Conservation (phyloP, 768 basidiomycete species). For the Trametes elegans region DNA sequence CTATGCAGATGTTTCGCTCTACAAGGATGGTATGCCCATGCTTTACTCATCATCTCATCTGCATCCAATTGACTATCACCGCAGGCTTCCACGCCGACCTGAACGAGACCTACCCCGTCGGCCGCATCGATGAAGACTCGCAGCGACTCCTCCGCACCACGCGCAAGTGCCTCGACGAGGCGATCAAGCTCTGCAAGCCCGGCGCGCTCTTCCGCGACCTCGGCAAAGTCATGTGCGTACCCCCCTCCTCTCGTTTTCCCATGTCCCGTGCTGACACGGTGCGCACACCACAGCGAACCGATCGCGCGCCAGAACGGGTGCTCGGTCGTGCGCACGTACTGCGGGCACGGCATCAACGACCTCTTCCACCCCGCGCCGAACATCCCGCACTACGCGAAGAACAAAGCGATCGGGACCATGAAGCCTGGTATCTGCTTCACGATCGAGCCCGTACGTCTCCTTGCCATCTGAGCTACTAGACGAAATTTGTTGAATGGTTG, state of each 20-base stretch:
- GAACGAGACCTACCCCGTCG: constrained; percentile 92
- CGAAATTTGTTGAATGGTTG: constrained; percentile 5
- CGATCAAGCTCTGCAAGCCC: constrained; percentile 92
- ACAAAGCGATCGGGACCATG: constrained; percentile 91
- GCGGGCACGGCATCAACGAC: constrained; percentile 87
- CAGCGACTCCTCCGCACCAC: constrained; percentile 79
- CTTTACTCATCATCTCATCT: background rate
- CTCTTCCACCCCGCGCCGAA: constrained; percentile 86
- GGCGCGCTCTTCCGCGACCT: constrained; percentile 87
- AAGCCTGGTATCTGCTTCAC: constrained; percentile 85
- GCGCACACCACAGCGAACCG: constrained; percentile 58
- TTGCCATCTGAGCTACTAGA: background rate
- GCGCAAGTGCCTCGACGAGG: constrained; percentile 79
- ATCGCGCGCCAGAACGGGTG: constrained; percentile 81
- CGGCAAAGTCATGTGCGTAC: constrained; percentile 77
- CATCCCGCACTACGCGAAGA: constrained; percentile 93
- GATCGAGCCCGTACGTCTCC: constrained; percentile 66
- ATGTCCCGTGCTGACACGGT: background rate
- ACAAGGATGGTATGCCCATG: constrained; percentile 60
- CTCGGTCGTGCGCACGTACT: constrained; percentile 89
- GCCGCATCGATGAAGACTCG: constrained; percentile 80
- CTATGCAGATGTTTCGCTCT: constrained; percentile 69
- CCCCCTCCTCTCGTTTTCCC: background rate
- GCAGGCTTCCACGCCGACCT: constrained; percentile 89
- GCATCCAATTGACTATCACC: background rate